phyloP scores from a whole-genome alignment of 768 basidiomycete genomes.

The Lactarius sanguifluus region DNA sequence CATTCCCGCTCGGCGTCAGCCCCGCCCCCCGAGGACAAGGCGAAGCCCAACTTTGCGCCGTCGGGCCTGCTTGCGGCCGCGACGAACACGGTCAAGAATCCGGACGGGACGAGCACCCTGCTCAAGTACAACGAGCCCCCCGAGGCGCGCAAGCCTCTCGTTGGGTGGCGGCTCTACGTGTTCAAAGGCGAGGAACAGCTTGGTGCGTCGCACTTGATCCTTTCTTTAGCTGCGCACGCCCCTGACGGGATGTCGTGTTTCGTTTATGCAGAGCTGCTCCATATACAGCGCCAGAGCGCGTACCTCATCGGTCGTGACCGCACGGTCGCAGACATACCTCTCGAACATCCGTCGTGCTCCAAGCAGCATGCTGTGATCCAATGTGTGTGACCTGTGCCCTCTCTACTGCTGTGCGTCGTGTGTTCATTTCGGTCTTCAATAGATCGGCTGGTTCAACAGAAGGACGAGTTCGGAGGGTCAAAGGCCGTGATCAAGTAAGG shows the following conservation, averaged over 20 bases:
- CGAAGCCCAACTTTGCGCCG: conserved; percentile 85
- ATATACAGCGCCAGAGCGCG: conserved; percentile 91
- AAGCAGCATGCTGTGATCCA: conserved; percentile 99
- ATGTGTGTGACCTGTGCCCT: conserved; percentile 49
- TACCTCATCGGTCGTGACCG: conserved; percentile 92
- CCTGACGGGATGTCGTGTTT: neutral
- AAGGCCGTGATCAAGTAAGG: conserved; percentile 85
- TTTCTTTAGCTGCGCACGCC: neutral
- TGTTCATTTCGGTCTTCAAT: conserved; percentile 21
- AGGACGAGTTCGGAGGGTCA: conserved; percentile 80
- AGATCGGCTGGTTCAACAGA: conserved; percentile 84
- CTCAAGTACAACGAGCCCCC: conserved; percentile 99
- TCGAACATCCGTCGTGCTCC: conserved; percentile 96
- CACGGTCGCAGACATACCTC: conserved; percentile 78
- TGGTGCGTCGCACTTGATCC: conserved; percentile 53
- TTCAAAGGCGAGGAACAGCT: conserved; percentile 94
- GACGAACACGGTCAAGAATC: conserved; percentile 83
- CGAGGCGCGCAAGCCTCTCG: conserved; percentile 87
- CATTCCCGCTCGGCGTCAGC: conserved; percentile 41
- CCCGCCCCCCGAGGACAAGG: conserved; percentile 56
- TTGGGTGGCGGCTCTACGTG: conserved; percentile 94
- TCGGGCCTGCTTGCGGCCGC: conserved; percentile 94
- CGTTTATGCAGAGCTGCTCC: conserved; percentile 68
- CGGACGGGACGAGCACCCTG: conserved; percentile 75
- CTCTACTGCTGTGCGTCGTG: neutral